Evolutionary conservation across 371 early-diverging fungal species (phyloP).

Genomic region (Mucor plumbeus): DNA sequence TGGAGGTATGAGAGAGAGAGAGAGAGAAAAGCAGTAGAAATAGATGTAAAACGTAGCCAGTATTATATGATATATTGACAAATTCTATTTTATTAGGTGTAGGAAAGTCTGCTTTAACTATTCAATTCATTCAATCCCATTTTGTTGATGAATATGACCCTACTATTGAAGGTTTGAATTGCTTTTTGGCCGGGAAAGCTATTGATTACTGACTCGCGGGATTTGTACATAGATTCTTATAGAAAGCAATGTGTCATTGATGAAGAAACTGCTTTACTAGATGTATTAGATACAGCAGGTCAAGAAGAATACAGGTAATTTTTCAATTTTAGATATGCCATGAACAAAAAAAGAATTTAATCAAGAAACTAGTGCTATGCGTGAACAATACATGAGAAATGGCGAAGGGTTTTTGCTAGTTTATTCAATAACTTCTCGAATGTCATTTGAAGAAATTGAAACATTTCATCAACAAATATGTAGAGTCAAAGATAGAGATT

Average conservation of each 20-base stretch:
- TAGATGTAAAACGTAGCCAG: not conserved
- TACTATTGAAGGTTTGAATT: constrained; percentile 80
- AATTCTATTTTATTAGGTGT: constrained; percentile 51
- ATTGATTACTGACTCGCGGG: no score
- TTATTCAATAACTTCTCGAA: constrained; percentile 78
- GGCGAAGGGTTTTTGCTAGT: constrained; percentile 55
- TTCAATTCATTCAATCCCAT: constrained; percentile 90
- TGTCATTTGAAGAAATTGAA: constrained; percentile 83
- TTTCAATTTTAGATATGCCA: not conserved
- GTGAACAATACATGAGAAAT: constrained; percentile 80
- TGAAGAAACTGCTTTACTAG: constrained; percentile 80
- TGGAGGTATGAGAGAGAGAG: constrained; percentile 62
- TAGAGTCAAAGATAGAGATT: constrained; percentile 81
- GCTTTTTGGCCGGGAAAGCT: no score
- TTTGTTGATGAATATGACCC: constrained; percentile 96
- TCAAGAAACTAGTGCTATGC: constrained; percentile 61
- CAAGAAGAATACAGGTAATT: constrained; percentile 87
- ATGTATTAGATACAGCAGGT: constrained; percentile 93
- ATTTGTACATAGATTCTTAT: constrained; percentile 74
- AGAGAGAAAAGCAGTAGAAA: not conserved
- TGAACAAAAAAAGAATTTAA: no score
- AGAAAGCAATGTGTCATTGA: constrained; percentile 89
- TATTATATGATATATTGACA: not conserved
- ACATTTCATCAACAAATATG: constrained; percentile 80
- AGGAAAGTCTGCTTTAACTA: constrained; percentile 89